Evolutionary conservation across 83 land plant genomes (phyloP), one percentile per base, ranked within the genome.

Genomic region (Picea abies): DNA sequence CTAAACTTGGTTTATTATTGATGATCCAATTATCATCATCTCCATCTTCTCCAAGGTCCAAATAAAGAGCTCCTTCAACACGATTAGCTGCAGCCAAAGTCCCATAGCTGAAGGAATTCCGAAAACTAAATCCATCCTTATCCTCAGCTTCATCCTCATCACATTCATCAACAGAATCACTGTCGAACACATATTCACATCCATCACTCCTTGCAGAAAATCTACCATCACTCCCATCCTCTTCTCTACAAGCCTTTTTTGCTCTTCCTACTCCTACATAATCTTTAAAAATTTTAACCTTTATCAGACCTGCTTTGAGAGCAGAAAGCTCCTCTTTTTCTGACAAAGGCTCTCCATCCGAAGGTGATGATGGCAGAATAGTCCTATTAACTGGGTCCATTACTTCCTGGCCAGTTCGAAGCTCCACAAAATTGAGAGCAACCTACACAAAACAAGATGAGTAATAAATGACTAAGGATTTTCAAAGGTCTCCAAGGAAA

Each of bases 251-350:
- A 20, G 85, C 87, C 60, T 88, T 86, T 65, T 90, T 88, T n/a
- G 87, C 72, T 64, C 84, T 86, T 65, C 86, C 79, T 14, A 84
- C 63, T 23, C 92, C 85, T 3, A 92, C 86, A 69, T 66, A 87
- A 8, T 82, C 88, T n/a, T 81, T 90, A n/a, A 92, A 68, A 1
- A 85, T 84, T 60, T 90, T 92, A 4, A 90, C 90, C 69, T 84
- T 92, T 78, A 81, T 85, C 81, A 91, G 82, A 49, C 93, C 89
- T 20, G 91, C 90, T 87, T 89, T 91, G 49, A 91, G 61, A 67
- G 89, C 91, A 83, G 93, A 91, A 82, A 89, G 82, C 82, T 91
- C 93, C 81, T 91, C 93, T 79, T 85, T 91, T 26, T 91, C 91
- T 35, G 76, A 8, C 23, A 52, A 23, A 32, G 68, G 60, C 41